Evolutionary conservation across 805 yeast species (phyloP).

Genomic region (Candida dendrica): DNA sequence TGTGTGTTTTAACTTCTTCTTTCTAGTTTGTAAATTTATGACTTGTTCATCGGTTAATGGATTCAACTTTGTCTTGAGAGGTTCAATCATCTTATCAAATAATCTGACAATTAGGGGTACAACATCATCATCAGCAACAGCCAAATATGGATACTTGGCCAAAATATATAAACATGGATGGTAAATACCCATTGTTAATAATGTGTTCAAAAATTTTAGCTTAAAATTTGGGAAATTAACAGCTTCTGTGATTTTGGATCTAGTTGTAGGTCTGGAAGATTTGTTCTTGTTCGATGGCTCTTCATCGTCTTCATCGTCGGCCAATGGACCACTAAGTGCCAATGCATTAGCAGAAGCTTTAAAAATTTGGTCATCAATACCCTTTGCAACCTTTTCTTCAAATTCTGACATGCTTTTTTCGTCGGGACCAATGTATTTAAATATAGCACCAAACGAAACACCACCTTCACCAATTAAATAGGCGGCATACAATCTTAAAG

Average conservation of each 20-base stretch:
- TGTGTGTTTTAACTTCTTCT: slow-evolving; percentile 17
- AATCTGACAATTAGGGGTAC: slow-evolving; percentile 41
- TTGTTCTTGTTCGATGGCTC: not conserved
- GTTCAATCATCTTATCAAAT: slow-evolving; percentile 40
- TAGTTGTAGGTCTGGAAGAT: slow-evolving; percentile 1
- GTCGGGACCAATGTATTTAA: slow-evolving; percentile 47
- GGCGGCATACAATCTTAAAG: slow-evolving; percentile 39
- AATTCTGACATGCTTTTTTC: slow-evolving; percentile 38
- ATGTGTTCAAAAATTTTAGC: slow-evolving; percentile 40
- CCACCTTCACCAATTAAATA: slow-evolving; percentile 60
- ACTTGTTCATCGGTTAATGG: slow-evolving; percentile 9
- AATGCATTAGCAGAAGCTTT: slow-evolving; percentile 69
- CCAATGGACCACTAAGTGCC: slow-evolving; percentile 81
- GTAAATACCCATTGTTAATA: slow-evolving; percentile 53
- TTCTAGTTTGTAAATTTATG: slow-evolving; percentile 17
- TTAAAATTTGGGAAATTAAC: slow-evolving; percentile 25
- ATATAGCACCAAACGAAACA: slow-evolving; percentile 55
- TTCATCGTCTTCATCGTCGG: slow-evolving; percentile 52
- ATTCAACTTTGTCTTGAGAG: slow-evolving; percentile 31
- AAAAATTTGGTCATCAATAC: slow-evolving; percentile 47
- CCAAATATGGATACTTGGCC: slow-evolving; percentile 53
- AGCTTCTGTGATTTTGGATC: slow-evolving; percentile 3
- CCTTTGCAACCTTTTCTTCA: slow-evolving; percentile 36
- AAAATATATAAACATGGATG: slow-evolving; percentile 56
- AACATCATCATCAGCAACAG: slow-evolving; percentile 43